Evolutionary conservation across 805 yeast genomes (phyloP), one percentile per base, ranked within the genome.

Genomic region (Metschnikowia noctiluminum): DNA sequence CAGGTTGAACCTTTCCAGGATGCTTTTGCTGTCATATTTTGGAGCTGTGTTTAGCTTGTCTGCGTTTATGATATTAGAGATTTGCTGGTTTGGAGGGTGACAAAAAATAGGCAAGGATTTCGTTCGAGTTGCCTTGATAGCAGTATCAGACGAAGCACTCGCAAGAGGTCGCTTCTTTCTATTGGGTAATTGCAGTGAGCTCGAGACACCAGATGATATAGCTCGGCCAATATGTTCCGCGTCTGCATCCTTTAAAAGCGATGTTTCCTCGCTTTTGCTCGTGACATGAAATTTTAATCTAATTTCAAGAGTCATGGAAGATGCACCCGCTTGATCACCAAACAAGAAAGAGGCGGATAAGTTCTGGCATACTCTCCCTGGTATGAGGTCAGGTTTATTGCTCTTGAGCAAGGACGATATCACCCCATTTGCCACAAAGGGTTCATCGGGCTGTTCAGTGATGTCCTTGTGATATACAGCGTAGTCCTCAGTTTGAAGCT

Each of bases 331-430:
- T 54, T 59, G 70, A 64, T 66, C 73, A 21, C 67, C 67, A 45
- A 63, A 63, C 45, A 63, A 52, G 42, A 59, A 68, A 57, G 79
- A 62, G 42, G 78, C 76, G 28, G 81, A 72, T 45, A 82, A 70
- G 58, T 77, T 82, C 47, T 79, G 80, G 55, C 85, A 81, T 34
- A 82, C 81, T 47, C 85, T 73, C 11, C 85, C 79, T 6, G 84
- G 72, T 6, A 75, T 68, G 26, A 57, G 52, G 43, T 59, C 60
- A 21, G 56, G 56, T 35, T 64, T 61, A 5, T 65, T 45, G 32
- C 64, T 53, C 28, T 58, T 39, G 15, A 70, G 52, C 28, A 72
- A 57, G 7, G 61, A 54, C 2, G 74, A 66, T 43, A 73, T 58
- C 7, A 63, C 67, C 4, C 78, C 78, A 51, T 70, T 68, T 5